Evolutionary conservation across 306 rosid species (phyloP).

Genomic region (Trifolium repens): DNA sequence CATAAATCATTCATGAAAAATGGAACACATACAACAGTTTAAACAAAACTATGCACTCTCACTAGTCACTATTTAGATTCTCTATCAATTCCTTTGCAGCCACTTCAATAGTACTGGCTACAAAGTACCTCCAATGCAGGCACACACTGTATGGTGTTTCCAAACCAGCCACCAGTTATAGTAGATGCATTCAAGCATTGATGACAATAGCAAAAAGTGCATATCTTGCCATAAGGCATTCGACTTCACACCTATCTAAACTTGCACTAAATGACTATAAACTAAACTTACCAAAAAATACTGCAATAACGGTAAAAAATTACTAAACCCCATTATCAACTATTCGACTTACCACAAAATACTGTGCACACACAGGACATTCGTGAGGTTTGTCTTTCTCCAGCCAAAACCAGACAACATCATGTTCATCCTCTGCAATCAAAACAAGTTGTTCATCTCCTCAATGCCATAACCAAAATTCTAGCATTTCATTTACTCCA

Average conservation of each 20-base stretch:
- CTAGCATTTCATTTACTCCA: conserved; percentile 17
- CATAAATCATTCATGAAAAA: conserved; percentile 29
- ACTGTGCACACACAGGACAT: conserved; percentile 93
- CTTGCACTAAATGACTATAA: conserved; percentile 20
- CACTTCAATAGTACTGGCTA: background rate
- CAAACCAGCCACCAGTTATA: background rate
- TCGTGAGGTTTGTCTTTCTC: conserved; percentile 83
- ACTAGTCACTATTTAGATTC: conserved; percentile 23
- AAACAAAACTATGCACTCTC: conserved; percentile 11
- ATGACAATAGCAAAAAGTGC: conserved; percentile 13
- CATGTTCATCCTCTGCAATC: conserved; percentile 93
- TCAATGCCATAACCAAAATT: conserved; percentile 19
- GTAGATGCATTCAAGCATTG: conserved; percentile 7
- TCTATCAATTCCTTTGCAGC: conserved; percentile 19
- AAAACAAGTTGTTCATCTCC: conserved; percentile 37
- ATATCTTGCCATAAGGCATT: conserved; percentile 1
- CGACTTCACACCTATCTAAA: background rate
- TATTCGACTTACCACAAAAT: conserved; percentile 69
- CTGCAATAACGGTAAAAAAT: conserved; percentile 26
- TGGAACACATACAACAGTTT: background rate
- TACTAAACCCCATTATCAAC: conserved; percentile 33
- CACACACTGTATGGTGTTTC: conserved; percentile 9
- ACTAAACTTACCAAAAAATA: conserved; percentile 58
- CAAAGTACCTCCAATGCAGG: background rate
- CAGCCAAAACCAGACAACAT: conserved; percentile 99